These are phyloP conservation scores for Silybum marianum DNA, from an alignment of 129 eudicot genomes.

Conservation along the genomic window DNA sequence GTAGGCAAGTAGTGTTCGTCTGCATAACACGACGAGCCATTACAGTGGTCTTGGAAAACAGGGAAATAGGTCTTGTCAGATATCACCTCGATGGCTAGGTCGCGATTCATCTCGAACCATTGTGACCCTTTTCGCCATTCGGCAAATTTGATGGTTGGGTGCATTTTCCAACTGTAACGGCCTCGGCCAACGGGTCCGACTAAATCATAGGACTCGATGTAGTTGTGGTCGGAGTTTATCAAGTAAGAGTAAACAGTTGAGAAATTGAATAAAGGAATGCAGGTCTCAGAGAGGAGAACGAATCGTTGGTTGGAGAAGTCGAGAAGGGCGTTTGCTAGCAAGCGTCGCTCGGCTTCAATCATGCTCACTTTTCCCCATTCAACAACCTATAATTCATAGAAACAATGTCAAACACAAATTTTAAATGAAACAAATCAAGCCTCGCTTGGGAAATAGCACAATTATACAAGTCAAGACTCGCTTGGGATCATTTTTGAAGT, in stretches of 20 bases:
- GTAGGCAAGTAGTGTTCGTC: slow-evolving; percentile 64
- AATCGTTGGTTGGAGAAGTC: slow-evolving; percentile 53
- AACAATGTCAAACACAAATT: neutral
- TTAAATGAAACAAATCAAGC: neutral
- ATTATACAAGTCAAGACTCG: too few species aligned
- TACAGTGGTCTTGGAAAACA: slow-evolving; percentile 33
- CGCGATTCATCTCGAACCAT: slow-evolving; percentile 54
- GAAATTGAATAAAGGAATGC: slow-evolving; percentile 56
- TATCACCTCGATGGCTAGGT: slow-evolving; percentile 47
- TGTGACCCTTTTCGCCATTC: slow-evolving; percentile 70
- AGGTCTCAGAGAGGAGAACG: slow-evolving; percentile 54
- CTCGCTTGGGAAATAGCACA: too few species aligned
- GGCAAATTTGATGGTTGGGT: slow-evolving; percentile 27
- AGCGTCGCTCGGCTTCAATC: slow-evolving; percentile 61
- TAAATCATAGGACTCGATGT: slow-evolving; percentile 47
- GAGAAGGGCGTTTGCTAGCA: slow-evolving; percentile 53
- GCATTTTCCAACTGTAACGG: slow-evolving; percentile 45
- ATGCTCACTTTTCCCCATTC: slow-evolving; percentile 64
- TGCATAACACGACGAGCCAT: slow-evolving; percentile 41
- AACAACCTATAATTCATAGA: slow-evolving; percentile 30
- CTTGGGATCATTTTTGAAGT: too few species aligned
- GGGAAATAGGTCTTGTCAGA: slow-evolving; percentile 43
- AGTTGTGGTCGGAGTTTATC: slow-evolving; percentile 39
- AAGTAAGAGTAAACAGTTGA: slow-evolving; percentile 46
- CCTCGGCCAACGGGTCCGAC: slow-evolving; percentile 49